Evolutionary conservation across 306 rosid species (phyloP).

Genomic region (Erythrophleum fordii): DNA sequence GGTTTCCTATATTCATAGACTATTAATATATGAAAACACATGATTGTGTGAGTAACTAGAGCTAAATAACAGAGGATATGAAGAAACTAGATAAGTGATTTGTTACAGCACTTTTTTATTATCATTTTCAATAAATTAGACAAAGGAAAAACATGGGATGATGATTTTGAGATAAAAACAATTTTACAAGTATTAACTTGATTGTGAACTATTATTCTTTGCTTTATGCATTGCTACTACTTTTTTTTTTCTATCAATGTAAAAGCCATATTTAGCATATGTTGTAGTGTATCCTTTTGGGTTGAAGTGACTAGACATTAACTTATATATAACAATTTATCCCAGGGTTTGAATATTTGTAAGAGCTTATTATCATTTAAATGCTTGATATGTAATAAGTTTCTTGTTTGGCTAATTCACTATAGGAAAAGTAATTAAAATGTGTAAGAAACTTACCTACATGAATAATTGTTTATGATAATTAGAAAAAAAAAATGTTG

Average conservation of each 20-base stretch:
- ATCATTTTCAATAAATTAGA: constrained; percentile 88
- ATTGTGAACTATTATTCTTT: constrained; percentile 11
- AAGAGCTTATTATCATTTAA: constrained; percentile 8
- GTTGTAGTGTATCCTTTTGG: neutral
- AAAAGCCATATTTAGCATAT: neutral
- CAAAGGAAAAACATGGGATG: constrained; percentile 94
- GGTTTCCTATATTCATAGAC: no score
- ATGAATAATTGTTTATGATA: constrained; percentile 35
- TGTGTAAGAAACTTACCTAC: constrained; percentile 51
- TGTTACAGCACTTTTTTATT: constrained; percentile 90
- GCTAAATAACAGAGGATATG: no score
- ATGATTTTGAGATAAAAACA: constrained; percentile 92
- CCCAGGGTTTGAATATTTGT: neutral
- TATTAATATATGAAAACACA: no score
- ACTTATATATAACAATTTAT: constrained; percentile 1
- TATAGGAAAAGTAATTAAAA: no score
- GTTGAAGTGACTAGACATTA: constrained; percentile 7
- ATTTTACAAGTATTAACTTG: constrained; percentile 75
- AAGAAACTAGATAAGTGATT: constrained; percentile 93
- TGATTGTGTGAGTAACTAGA: no score
- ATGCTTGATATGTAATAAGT: constrained; percentile 25
- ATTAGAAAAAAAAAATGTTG: constrained; percentile 18
- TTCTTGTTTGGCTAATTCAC: no score
- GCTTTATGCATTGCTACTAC: constrained; percentile 32
- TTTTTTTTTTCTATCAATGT: constrained; percentile 16